phyloP scores from a whole-genome alignment of 2,329 filamentous ascomycete species.

The Triangularia setosa region DNA sequence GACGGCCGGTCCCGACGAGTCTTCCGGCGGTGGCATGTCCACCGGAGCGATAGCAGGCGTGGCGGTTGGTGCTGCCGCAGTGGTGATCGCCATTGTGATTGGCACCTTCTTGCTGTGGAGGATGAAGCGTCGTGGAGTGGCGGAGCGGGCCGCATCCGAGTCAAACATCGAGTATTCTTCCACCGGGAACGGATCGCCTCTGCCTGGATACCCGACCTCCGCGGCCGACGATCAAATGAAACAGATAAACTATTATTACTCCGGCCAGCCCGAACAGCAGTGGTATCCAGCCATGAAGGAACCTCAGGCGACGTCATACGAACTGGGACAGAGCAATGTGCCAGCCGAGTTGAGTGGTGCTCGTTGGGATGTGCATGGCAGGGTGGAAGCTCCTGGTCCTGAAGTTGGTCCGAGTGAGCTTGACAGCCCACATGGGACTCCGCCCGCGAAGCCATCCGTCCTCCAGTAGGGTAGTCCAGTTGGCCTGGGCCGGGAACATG shows the following conservation, averaged over 20 bases:
- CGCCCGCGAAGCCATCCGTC: neutral
- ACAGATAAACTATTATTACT: neutral
- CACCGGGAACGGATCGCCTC: neutral
- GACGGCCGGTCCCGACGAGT: neutral
- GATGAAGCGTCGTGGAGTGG: neutral
- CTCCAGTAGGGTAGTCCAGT: neutral
- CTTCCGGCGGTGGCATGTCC: slow-evolving; percentile 6
- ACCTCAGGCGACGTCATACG: neutral
- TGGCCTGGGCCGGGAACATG: neutral
- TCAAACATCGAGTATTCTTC: neutral
- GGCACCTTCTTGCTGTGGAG: slow-evolving; percentile 15
- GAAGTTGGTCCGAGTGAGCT: neutral
- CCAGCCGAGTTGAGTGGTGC: neutral
- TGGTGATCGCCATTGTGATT: slow-evolving; percentile 9
- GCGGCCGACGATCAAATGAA: neutral
- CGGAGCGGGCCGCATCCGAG: neutral
- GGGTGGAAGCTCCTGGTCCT: neutral
- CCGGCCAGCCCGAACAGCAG: neutral
- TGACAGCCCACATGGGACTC: neutral
- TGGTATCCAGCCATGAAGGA: neutral
- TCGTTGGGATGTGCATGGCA: neutral
- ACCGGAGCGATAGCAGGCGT: slow-evolving; percentile 20
- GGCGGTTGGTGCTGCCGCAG: slow-evolving; percentile 11
- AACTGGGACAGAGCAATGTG: neutral
- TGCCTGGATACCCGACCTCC: neutral